phyloP scores from a whole-genome alignment of 345 rosid species.

The Linum tenue region DNA sequence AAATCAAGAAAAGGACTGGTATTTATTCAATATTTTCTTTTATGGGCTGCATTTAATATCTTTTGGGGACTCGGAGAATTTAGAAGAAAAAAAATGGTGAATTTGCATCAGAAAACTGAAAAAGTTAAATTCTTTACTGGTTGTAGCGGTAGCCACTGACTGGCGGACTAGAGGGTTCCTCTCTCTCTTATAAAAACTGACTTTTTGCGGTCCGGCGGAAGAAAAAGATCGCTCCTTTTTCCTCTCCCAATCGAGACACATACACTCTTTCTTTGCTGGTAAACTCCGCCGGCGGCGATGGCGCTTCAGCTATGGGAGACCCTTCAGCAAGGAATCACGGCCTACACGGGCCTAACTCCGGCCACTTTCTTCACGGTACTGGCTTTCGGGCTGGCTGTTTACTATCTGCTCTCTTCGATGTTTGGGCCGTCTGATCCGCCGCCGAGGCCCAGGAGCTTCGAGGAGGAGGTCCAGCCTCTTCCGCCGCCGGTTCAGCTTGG shows the following conservation, averaged over 20 bases:
- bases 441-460: constrained; percentile 33
- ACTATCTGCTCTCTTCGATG: constrained; percentile 56
- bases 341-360: constrained; percentile 86
- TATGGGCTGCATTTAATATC: too few species aligned
- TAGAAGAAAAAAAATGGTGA: too few species aligned
- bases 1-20: background rate
- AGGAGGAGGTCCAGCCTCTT: constrained; percentile 59
- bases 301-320: constrained; percentile 85
- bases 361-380: constrained; percentile 60
- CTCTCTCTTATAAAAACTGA: background rate
- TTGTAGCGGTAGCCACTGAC: background rate
- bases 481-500: constrained; percentile 91
- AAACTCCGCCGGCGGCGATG: constrained; percentile 25
- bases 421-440: constrained; percentile 45
- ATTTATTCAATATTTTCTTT: too few species aligned
- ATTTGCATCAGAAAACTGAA: background rate
- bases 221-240: background rate
- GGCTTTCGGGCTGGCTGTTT: constrained; percentile 58
- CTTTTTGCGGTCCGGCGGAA: too few species aligned
- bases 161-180: background rate
- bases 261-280: background rate
- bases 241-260: background rate
- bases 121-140: background rate
- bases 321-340: constrained; percentile 64
- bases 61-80: too few species aligned